These are phyloP conservation scores for Polyporus arcularius DNA, from an alignment of 768 basidiomycete genomes.

Conservation along the genomic window DNA sequence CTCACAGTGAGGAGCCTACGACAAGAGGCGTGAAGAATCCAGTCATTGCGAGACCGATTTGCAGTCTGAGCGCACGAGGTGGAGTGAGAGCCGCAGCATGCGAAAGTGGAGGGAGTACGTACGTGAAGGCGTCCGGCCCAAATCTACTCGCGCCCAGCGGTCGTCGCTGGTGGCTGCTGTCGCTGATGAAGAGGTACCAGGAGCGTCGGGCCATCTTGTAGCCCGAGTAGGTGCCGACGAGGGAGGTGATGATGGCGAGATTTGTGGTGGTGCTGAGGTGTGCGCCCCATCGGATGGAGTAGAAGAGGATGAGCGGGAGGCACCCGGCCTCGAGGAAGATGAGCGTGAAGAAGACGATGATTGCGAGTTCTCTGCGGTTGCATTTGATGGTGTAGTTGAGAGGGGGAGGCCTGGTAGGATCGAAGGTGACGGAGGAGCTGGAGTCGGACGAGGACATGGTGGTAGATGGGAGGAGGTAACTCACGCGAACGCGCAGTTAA, in stretches of 20 bases:
- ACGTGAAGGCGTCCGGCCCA: slow-evolving; percentile 33
- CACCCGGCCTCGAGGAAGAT: slow-evolving; percentile 33
- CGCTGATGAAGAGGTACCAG: slow-evolving; percentile 28
- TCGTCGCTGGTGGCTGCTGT: slow-evolving; percentile 24
- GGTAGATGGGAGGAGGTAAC: not conserved
- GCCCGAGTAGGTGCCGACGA: slow-evolving; percentile 33
- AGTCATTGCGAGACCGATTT: slow-evolving; percentile 25
- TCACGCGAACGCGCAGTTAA: not conserved
- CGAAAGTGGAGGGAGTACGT: not conserved
- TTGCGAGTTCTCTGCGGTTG: slow-evolving; percentile 24
- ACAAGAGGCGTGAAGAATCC: slow-evolving; percentile 32
- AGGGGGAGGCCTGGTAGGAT: slow-evolving; percentile 21
- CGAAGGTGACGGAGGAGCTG: slow-evolving; percentile 6
- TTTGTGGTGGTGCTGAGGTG: slow-evolving; percentile 32
- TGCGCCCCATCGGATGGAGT: slow-evolving; percentile 31
- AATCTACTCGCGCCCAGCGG: slow-evolving; percentile 32
- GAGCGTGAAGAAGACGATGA: slow-evolving; percentile 29
- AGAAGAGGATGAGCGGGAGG: slow-evolving; percentile 34
- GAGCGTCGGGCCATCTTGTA: slow-evolving; percentile 30
- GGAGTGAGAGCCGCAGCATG: not conserved
- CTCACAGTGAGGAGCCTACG: slow-evolving; percentile 33
- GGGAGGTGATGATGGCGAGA: slow-evolving; percentile 35
- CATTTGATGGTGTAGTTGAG: slow-evolving; percentile 31
- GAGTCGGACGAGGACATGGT: slow-evolving; percentile 12
- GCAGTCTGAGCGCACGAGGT: slow-evolving; percentile 13